Conservation (phyloP, 1,139 yeast species). For the Kodamaea alishanica region DNA sequence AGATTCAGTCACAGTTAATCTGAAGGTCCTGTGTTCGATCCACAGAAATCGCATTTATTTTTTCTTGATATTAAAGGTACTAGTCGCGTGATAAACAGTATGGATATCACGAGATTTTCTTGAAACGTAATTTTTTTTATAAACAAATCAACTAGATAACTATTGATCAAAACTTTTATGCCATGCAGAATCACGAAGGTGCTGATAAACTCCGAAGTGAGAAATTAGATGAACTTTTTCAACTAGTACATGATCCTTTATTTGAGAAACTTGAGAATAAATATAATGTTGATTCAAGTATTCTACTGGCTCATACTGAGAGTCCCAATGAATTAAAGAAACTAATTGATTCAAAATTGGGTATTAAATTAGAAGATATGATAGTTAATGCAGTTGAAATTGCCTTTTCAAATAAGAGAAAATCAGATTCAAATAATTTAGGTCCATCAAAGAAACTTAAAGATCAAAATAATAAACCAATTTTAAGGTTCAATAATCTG, state of each 20-base stretch:
- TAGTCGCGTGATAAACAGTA: conserved; percentile 12
- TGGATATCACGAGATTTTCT: conserved; percentile 10
- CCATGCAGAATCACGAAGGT: conserved; percentile 2
- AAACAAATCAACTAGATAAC: conserved; percentile 2
- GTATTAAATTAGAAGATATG: conserved; percentile 5
- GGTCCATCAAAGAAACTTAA: background rate
- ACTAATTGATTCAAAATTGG: conserved; percentile 6
- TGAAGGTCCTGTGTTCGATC: conserved; percentile 57
- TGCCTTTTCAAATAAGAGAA: conserved; percentile 6
- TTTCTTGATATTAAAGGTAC: background rate
- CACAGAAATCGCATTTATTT: conserved; percentile 26
- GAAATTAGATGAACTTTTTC: conserved; percentile 7
- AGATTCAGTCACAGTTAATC: conserved; percentile 34
- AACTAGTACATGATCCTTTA: conserved; percentile 7
- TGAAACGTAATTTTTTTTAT: no score
- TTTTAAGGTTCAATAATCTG: conserved; percentile 7
- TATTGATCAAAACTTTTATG: background rate
- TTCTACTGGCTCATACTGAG: conserved; percentile 1
- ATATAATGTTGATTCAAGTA: conserved; percentile 3
- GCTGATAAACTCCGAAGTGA: conserved; percentile 4
- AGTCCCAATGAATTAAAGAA: conserved; percentile 8
- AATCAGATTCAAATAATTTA: background rate
- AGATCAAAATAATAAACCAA: conserved; percentile 1
- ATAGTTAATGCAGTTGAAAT: conserved; percentile 5
- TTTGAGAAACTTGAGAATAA: conserved; percentile 4